Percentiles rank a stretch among this genome's conserved stretches.
Evolutionary conservation across 371 early-diverging fungal genomes (phyloP).

Genomic region (Lichtheimia ramosa): DNA sequence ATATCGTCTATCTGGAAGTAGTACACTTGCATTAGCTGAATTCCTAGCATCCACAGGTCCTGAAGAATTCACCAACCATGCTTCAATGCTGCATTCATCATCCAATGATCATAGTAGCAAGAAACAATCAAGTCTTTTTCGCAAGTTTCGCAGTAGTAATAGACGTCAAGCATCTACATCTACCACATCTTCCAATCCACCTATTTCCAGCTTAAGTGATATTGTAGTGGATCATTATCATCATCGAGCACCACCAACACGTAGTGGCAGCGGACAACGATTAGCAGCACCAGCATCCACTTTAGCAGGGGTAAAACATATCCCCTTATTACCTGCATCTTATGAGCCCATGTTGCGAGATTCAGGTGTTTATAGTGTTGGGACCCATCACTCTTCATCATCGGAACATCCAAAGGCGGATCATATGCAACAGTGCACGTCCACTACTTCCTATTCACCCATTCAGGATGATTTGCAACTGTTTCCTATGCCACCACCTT

Average conservation of each 20-base stretch:
- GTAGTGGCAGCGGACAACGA: not conserved
- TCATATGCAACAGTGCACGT: not conserved
- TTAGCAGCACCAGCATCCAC: not conserved
- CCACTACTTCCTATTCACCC: constrained; percentile 4
- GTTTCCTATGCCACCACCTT: constrained; percentile 29
- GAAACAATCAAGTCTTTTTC: too few relatives aligned
- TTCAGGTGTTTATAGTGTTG: constrained; percentile 42
- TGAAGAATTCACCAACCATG: constrained; percentile 25
- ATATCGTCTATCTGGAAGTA: constrained; percentile 1
- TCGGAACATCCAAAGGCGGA: constrained; percentile 26
- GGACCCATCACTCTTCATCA: too few relatives aligned
- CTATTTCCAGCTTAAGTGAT: too few relatives aligned
- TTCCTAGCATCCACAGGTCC: constrained; percentile 41
- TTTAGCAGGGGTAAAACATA: too few relatives aligned
- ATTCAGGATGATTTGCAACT: constrained; percentile 11
- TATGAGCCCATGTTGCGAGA: constrained; percentile 21
- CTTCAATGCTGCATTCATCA: not conserved
- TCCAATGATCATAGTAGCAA: too few relatives aligned
- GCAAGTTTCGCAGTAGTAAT: too few relatives aligned
- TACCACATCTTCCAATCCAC: too few relatives aligned
- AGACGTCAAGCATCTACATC: too few relatives aligned
- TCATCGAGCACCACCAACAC: too few relatives aligned
- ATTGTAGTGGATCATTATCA: too few relatives aligned
- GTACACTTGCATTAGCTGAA: constrained; percentile 34
- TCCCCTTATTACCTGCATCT: not conserved